These are phyloP conservation scores for Paramyrothecium roridum DNA, from an alignment of 2,329 filamentous ascomycete genomes.

Conservation along the genomic window DNA sequence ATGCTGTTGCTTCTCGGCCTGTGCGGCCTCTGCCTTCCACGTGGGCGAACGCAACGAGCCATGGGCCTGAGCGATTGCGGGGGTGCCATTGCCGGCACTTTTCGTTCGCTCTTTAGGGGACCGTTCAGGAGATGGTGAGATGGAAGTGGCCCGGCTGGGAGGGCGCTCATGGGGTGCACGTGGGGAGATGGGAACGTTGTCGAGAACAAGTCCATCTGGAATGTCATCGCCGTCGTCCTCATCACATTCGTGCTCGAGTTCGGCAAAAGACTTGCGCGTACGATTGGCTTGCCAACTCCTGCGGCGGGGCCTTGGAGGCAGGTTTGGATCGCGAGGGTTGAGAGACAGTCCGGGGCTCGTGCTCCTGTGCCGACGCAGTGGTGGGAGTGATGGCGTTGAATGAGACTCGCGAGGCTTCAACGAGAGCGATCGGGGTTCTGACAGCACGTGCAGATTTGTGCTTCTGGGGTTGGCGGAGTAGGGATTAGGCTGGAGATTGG, in stretches of 20 bases:
- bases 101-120: slow-evolving; percentile 47
- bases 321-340: slow-evolving; percentile 38
- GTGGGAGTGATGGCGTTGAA: slow-evolving; percentile 34
- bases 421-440: slow-evolving; percentile 28
- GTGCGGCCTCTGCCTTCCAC: slow-evolving; percentile 45
- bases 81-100: slow-evolving; percentile 63
- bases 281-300: slow-evolving; percentile 70
- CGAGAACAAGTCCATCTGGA: slow-evolving; percentile 73
- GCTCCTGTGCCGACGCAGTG: slow-evolving; percentile 42
- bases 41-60: slow-evolving; percentile 57
- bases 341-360: slow-evolving; percentile 48
- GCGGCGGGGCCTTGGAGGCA: slow-evolving; percentile 42
- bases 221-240: slow-evolving; percentile 75
- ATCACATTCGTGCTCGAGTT: slow-evolving; percentile 74
- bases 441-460: slow-evolving; percentile 38
- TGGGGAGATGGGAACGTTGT: slow-evolving; percentile 82
- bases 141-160: slow-evolving; percentile 50
- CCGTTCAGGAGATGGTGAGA: slow-evolving; percentile 51
- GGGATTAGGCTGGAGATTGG: slow-evolving; percentile 42
- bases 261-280: slow-evolving; percentile 63
- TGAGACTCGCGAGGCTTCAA: slow-evolving; percentile 20
- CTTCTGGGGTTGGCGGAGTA: slow-evolving; percentile 48
- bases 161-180: slow-evolving; percentile 55
- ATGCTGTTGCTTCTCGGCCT: slow-evolving; percentile 7
- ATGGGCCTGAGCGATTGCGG: slow-evolving; percentile 54